Base-by-base conservation (phyloP, 768 basidiomycete genomes). In the Mycena olivaceomarginata region DNA sequence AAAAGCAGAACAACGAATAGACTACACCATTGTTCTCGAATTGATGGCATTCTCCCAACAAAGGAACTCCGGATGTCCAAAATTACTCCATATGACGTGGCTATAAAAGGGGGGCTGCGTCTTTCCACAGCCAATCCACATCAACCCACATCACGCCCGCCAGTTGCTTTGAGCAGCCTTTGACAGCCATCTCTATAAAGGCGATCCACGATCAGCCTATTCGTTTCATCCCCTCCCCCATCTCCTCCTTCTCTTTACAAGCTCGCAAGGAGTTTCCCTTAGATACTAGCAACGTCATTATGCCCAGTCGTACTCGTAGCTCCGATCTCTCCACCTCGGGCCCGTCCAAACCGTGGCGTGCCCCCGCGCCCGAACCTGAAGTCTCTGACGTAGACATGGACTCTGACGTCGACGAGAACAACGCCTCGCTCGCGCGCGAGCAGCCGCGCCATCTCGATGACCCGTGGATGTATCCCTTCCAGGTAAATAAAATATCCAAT, bases 391-490 rank as follows among this genome's bases (percentile, higher is more conserved):
- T 69, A 37, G 66, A 72, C 11, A 70, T 67, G 53, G 73, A 75
- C 65, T 60, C 31, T 31, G 70, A 77, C 74, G 70, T n/a, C 31
- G 72, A 69, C 67, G 64, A 74, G 51, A 71, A 76, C 37, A 41
- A 67, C 48, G 65, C 64, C 15, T 2, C 77, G 8, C 60, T 51
- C 5, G 37, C 40, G 0, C 63, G 31, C 16, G 51, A 66, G 18
- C 68, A 59, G 31, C 78, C 75, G 12, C 48, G 31, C 41, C 43
- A 88, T 68, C 83, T 92, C 9, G 88, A 92, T 62, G 90, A 92
- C 41, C 84, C 91, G 0, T 89, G 90, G 85, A 85, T 87, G 46
- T 92, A 90, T 79, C 87, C 87, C 16, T 93, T 93, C 84, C 83
- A 86, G 81, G 91, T 90, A 81, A 79, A 86, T 84, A n/a, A 40